Conservation (phyloP, 768 basidiomycete species). For the Antrodiella citrinella region DNA sequence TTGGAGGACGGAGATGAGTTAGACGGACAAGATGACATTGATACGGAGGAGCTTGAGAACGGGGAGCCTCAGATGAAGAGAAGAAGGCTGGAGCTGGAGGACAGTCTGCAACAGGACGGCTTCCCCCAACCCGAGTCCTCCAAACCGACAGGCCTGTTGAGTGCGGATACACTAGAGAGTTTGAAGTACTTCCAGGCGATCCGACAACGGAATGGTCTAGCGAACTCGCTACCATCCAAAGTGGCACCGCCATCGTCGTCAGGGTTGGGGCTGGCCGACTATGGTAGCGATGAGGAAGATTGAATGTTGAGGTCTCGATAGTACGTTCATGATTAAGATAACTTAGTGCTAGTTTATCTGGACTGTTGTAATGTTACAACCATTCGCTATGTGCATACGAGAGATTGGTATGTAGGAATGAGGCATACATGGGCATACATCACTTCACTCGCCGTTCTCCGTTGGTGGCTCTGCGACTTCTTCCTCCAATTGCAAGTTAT, state of each 20-base stretch:
- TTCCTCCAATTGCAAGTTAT: slow-evolving; percentile 26
- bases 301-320: not conserved
- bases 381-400: not conserved
- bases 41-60: slow-evolving; percentile 29
- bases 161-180: slow-evolving; percentile 79
- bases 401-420: not conserved
- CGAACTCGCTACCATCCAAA: slow-evolving; percentile 14
- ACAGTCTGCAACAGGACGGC: slow-evolving; percentile 12
- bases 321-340: not conserved
- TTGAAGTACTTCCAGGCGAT: slow-evolving; percentile 89
- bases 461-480: slow-evolving; percentile 23
- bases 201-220: slow-evolving; percentile 52
- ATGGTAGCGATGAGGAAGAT: slow-evolving; percentile 70
- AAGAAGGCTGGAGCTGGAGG: slow-evolving; percentile 26
- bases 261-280: slow-evolving; percentile 61
- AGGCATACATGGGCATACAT: not conserved
- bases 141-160: slow-evolving; percentile 56
- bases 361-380: not conserved
- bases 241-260: slow-evolving; percentile 25
- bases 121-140: slow-evolving; percentile 25
- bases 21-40: slow-evolving; percentile 30
- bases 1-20: slow-evolving; percentile 68
- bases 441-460: not conserved
- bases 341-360: not conserved
- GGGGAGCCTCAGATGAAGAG: slow-evolving; percentile 26